Base-by-base conservation (phyloP, 805 yeast species). In the Yamadazyma laniorum region DNA sequence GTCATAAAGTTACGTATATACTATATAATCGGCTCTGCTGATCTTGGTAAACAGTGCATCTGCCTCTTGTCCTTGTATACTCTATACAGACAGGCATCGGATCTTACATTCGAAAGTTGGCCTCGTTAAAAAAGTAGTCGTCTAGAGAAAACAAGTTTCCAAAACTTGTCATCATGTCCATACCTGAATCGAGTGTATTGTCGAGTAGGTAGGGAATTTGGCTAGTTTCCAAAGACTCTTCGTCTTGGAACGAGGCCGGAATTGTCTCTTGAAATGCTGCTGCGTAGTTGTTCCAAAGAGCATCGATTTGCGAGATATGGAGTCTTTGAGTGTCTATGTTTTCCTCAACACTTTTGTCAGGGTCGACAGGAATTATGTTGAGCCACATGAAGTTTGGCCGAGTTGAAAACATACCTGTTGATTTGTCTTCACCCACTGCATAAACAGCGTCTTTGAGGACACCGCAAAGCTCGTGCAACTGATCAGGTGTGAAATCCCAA, bases 251-350 rank as follows among this genome's bases (percentile, higher is more conserved):
- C 6, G 29, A 12, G n/a, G 5, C 18, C 4, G 50, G 45, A 18
- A 46, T 35, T 6, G 25, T 25, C 29, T 43, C 46, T 13, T 38
- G 22, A 14, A 27, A 13, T 15, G 29, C 15, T 1, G 29, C 18
- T 7, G 26, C 25, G 21, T 22, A 27, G 21, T 40, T 31, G 17
- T 37, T 18, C 50, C 48, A 46, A 18, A 34, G 25, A n/a, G 32
- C 25, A 18, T 43, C 48, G 3, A 37, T 12, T 27, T 46, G 50
- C 13, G 23, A 16, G 4, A 46, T 16, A 27, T 43, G 44, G n/a
- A 36, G 22, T 17, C 47, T 32, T 27, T 46, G 50, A 6, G 39
- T 21, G 9, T 28, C 22, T 4, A 43, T 11, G 32, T 43, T 46
- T 18, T 43, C 48, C 1, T 34, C 37, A 19, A 18, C 18, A 31